phyloP scores from a whole-genome alignment of 176 grass and related monocot genomes.

The Carex kokanica region DNA sequence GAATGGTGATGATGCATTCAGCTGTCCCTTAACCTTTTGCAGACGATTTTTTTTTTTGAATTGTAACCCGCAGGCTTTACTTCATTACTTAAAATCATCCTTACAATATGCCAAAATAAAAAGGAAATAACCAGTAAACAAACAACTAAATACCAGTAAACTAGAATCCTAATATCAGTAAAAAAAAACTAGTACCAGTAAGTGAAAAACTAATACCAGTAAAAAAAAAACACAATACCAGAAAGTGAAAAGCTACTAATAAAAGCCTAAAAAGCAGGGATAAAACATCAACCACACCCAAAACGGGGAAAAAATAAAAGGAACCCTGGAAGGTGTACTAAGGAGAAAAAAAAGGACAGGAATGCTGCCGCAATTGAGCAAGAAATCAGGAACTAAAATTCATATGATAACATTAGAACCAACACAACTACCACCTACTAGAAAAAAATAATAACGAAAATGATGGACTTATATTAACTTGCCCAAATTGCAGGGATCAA shows the following conservation, averaged over 20 bases:
- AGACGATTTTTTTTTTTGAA: background rate
- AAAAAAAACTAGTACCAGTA: too few relatives aligned
- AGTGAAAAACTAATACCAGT: too few relatives aligned
- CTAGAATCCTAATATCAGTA: too few relatives aligned
- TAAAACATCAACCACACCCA: background rate
- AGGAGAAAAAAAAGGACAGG: background rate
- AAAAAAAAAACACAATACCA: too few relatives aligned
- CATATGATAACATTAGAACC: background rate
- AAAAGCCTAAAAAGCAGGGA: background rate
- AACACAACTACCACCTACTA: background rate
- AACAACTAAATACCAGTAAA: too few relatives aligned
- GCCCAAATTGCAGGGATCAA: background rate
- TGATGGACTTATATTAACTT: background rate
- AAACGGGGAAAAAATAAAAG: background rate
- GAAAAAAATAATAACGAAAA: background rate
- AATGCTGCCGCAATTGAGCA: background rate
- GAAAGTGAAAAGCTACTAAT: too few relatives aligned
- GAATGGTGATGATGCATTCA: background rate
- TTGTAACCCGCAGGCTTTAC: too few relatives aligned
- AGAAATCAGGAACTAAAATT: background rate
- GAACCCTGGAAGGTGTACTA: background rate
- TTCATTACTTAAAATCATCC: too few relatives aligned
- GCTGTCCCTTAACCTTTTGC: background rate
- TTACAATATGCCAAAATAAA: too few relatives aligned
- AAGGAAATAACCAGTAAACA: too few relatives aligned